A percentile compares a stretch with the other conserved stretches of the same genome.
These are phyloP conservation scores for Penicillium subrubescens DNA, from an alignment of 495 filamentous ascomycete species.

Conservation along the genomic window DNA sequence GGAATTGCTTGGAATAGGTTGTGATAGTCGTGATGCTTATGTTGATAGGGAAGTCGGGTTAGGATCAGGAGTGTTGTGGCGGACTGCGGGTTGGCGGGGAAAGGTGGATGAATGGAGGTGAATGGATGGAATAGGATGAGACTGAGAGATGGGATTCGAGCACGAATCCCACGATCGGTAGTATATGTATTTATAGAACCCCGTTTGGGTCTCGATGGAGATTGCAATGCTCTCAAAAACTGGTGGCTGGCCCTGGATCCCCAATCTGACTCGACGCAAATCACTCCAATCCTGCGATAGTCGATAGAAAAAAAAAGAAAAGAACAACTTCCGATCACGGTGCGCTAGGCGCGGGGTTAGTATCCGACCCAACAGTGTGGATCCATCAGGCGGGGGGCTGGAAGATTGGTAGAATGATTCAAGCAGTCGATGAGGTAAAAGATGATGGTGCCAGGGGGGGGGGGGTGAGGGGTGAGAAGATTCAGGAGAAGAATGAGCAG, in stretches of 20 bases:
- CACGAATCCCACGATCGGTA: conserved; percentile 9
- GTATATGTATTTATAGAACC: conserved; percentile 30
- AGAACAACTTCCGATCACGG: conserved; percentile 18
- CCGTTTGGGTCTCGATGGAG: conserved; percentile 6
- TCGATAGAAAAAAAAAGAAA: conserved; percentile 1
- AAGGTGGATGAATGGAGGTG: neutral
- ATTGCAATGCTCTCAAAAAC: neutral
- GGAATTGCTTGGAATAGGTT: neutral
- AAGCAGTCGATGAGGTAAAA: conserved; percentile 1
- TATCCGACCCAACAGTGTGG: conserved; percentile 18
- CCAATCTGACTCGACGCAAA: neutral
- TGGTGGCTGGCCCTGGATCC: conserved; percentile 19
- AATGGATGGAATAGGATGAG: conserved; percentile 4
- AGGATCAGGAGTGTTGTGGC: neutral
- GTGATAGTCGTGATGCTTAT: neutral
- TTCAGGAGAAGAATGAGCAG: neutral
- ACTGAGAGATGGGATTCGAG: neutral
- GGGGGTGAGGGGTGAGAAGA: too few species aligned
- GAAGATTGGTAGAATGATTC: neutral
- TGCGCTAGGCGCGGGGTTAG: conserved; percentile 13
- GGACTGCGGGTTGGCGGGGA: conserved; percentile 1
- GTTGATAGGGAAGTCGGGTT: neutral
- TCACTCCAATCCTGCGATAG: neutral
- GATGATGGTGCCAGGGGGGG: neutral
- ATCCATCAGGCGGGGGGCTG: conserved; percentile 12